These are phyloP conservation scores for Fusarium succisae DNA, from an alignment of 2,329 filamentous ascomycete genomes.

Conservation along the genomic window DNA sequence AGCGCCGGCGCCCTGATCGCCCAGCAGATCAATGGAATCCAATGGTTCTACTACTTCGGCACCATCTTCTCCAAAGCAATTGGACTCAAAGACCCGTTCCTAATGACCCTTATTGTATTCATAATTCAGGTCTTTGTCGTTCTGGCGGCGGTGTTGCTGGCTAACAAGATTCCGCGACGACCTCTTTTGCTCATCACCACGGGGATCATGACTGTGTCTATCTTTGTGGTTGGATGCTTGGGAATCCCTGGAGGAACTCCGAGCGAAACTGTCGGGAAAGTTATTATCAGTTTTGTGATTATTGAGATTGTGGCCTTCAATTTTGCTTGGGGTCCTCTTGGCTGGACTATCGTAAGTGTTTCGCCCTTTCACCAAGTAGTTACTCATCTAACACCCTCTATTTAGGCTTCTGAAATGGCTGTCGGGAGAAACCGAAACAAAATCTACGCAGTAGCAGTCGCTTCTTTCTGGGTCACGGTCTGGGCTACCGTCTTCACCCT, in stretches of 20 bases:
- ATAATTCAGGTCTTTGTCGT: constrained; percentile 56
- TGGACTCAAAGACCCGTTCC: constrained; percentile 52
- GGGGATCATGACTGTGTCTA: constrained; percentile 50
- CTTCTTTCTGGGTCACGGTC: constrained; percentile 54
- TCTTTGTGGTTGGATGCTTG: constrained; percentile 54
- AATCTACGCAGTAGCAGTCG: constrained; percentile 49
- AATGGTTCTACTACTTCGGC: constrained; percentile 57
- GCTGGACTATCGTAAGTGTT: constrained; percentile 49
- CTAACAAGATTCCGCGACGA: constrained; percentile 52
- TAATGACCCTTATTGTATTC: constrained; percentile 54
- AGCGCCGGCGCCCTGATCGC: constrained; percentile 55
- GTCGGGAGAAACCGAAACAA: constrained; percentile 56
- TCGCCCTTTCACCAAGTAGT: too few species aligned
- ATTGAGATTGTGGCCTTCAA: constrained; percentile 57
- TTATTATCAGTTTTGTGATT: constrained; percentile 54
- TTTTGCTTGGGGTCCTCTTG: constrained; percentile 53
- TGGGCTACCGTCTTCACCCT: constrained; percentile 53
- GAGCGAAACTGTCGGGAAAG: constrained; percentile 46
- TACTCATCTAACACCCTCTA: not conserved
- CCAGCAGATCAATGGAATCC: constrained; percentile 60
- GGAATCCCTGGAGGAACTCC: constrained; percentile 47
- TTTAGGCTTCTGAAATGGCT: constrained; percentile 55
- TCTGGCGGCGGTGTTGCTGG: constrained; percentile 49
- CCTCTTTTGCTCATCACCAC: constrained; percentile 52
- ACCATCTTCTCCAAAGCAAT: constrained; percentile 55